Base-by-base conservation (phyloP, 78 protist species). In the Dictyostelium intermedium region DNA sequence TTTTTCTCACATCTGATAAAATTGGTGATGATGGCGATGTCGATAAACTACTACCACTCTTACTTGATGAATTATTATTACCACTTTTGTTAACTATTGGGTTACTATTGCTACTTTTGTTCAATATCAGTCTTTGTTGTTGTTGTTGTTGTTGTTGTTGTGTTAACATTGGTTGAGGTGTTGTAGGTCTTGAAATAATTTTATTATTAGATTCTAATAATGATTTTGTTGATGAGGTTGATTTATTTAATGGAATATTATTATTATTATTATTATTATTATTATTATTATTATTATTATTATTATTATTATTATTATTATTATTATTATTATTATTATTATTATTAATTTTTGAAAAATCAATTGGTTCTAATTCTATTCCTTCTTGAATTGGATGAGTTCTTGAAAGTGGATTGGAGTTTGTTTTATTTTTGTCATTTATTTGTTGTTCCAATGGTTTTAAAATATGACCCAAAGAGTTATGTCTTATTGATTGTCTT, bases 211-310 rank as follows among this genome's bases (percentile, higher is more conserved):
- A 9, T 13, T 69, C 25, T 69, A 6, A n/a, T 25, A n/a, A 13
- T 30, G 20, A 69, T 69, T 30, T 30, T 69, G 25, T 1, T 69
- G 43, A 30, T n/a, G 77, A 27, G 0, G 10, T 69, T 69, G 20
- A 30, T 30, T 30, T n/a, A 10, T 16, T 10, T 30, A 30, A 69
- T 30, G 13, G 10, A 69, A 27, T 69, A 30, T 30, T 30, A 69
- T 69, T 69, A 69, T 66, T 66, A 66, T 66, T 66, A 66, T 66
- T 66, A 66, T 66, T 66, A 66, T 66, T 66, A 66, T 66, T 66
- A 66, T 66, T 66, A 66, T 66, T 66, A 66, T 66, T 66, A 66
- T 72, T 32, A 72, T 72, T 72, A 72, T 72, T 72, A 72, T 72
- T 72, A 32, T 72, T 34, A 34, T 72, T 72, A 32, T 32, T 72